Percentiles rank a stretch among this genome's conserved stretches.
phyloP scores from a whole-genome alignment of 257 asterid genomes.

The Asclepias syriaca region DNA sequence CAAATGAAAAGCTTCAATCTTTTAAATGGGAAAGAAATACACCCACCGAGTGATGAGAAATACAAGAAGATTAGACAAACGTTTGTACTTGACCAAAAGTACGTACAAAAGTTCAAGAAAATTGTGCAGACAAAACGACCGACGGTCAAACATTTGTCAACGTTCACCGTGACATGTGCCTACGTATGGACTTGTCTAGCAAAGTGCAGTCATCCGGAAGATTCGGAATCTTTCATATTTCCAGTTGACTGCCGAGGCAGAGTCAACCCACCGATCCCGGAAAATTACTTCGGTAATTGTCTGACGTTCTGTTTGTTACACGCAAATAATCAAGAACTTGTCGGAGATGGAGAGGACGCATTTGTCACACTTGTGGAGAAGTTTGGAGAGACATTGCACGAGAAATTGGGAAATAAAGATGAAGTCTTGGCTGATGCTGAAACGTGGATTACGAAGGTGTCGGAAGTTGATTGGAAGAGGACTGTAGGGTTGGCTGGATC shows the following conservation, averaged over 20 bases:
- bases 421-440: constrained; percentile 19
- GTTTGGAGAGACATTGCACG: constrained; percentile 16
- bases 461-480: neutral
- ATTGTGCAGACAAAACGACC: constrained; percentile 10
- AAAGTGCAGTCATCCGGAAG: constrained; percentile 14
- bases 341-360: constrained; percentile 17
- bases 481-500: constrained; percentile 34
- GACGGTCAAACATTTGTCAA: constrained; percentile 15
- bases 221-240: constrained; percentile 9
- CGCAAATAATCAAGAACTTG: constrained; percentile 9
- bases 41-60: constrained; percentile 4
- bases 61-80: constrained; percentile 30
- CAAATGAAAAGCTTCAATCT: neutral
- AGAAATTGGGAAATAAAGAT: constrained; percentile 16
- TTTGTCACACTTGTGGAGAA: constrained; percentile 22
- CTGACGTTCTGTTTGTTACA: constrained; percentile 5
- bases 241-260: constrained; percentile 27
- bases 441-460: constrained; percentile 10
- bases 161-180: constrained; percentile 30
- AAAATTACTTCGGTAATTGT: constrained; percentile 40
- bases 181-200: constrained; percentile 35
- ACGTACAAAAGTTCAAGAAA: constrained; percentile 23
- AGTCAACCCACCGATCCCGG: constrained; percentile 27
- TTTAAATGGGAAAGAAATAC: neutral
- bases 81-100: constrained; percentile 16